Conservation (phyloP, 768 basidiomycete species). For the Auricularia heimuer region DNA sequence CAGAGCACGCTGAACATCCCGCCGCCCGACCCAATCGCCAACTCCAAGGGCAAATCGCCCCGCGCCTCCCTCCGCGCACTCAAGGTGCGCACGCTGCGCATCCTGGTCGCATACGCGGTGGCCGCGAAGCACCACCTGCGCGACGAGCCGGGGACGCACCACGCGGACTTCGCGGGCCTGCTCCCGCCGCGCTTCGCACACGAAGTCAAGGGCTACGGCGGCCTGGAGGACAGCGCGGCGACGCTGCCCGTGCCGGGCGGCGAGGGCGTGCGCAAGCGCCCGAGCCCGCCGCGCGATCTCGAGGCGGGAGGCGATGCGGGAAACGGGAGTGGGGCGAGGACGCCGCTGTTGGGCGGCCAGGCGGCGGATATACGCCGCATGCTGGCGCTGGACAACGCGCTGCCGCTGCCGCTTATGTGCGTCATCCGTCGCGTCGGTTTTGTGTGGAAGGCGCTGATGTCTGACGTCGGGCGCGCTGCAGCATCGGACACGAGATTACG, state of each 20-base stretch:
- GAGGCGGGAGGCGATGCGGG: constrained; percentile 33
- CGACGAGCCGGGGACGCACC: constrained; percentile 61
- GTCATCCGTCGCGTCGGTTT: constrained; percentile 9
- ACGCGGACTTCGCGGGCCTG: constrained; percentile 56
- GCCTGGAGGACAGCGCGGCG: not conserved
- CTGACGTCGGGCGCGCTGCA: constrained; percentile 19
- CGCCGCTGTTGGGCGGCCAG: constrained; percentile 55
- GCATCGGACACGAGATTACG: constrained; percentile 75
- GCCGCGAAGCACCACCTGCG: constrained; percentile 76
- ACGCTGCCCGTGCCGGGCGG: not conserved
- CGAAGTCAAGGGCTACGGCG: constrained; percentile 2
- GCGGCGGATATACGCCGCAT: constrained; percentile 53
- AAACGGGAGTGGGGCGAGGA: constrained; percentile 30
- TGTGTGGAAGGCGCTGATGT: not conserved
- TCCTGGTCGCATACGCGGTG: constrained; percentile 61
- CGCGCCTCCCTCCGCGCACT: constrained; percentile 42
- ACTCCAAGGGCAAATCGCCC: constrained; percentile 10
- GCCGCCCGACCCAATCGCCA: not conserved
- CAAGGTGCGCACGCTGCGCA: constrained; percentile 63
- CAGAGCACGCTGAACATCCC: not conserved
- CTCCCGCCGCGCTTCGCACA: constrained; percentile 53
- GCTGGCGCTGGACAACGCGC: constrained; percentile 47
- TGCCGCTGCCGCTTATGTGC: constrained; percentile 77
- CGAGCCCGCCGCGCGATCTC: constrained; percentile 29
- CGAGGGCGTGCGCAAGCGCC: not conserved